Conservation (phyloP, 306 rosid genomes). For the Luffa aegyptiaca region DNA sequence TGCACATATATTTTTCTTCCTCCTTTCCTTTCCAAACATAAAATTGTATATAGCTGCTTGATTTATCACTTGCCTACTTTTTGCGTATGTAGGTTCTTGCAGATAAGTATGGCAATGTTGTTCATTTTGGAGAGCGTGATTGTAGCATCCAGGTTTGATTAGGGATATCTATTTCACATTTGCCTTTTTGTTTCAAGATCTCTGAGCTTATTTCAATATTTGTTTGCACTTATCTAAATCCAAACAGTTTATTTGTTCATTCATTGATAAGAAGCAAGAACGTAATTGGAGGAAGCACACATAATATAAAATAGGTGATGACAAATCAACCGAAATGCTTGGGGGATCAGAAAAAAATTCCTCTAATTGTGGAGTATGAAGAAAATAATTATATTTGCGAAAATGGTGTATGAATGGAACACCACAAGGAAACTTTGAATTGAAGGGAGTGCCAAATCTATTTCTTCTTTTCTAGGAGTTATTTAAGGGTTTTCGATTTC, state of each 20-base stretch:
- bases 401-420: background rate
- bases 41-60: background rate
- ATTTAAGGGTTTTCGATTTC: background rate
- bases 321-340: background rate
- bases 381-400: background rate
- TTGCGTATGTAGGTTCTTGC: constrained; percentile 75
- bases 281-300: background rate
- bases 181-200: background rate
- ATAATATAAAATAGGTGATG: background rate
- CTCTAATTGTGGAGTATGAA: background rate
- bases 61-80: constrained; percentile 10
- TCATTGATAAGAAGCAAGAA: background rate
- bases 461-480: background rate
- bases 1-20: background rate
- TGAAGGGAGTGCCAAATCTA: background rate
- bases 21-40: background rate
- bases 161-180: constrained; percentile 4
- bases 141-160: constrained; percentile 89
- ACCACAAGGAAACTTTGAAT: background rate
- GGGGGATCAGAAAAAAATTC: background rate
- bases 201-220: background rate
- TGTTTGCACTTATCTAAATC: background rate
- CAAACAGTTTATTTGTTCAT: background rate
- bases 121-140: constrained; percentile 99
- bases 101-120: constrained; percentile 81